phyloP scores from a whole-genome alignment of 2,329 filamentous ascomycete species.

The Fusarium clavum region DNA sequence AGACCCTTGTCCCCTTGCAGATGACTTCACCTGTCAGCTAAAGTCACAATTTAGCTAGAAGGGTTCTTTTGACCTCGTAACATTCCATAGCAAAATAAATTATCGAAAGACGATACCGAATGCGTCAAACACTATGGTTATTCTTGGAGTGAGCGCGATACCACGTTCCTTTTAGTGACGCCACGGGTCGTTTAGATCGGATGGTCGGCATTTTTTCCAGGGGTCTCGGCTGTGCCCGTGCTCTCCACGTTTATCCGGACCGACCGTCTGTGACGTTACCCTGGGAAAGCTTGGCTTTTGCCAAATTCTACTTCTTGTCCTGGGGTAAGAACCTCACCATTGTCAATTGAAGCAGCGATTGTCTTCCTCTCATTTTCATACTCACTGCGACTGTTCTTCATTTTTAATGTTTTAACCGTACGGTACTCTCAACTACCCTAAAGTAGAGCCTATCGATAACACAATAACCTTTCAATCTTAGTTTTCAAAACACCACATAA shows the following conservation, averaged over 20 bases:
- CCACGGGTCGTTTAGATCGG: constrained; percentile 10
- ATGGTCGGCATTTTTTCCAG: constrained; percentile 4
- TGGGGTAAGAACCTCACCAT: neutral
- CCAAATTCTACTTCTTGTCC: neutral
- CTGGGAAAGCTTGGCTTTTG: neutral
- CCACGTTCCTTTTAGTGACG: constrained; percentile 1
- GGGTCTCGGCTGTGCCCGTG: constrained; percentile 20
- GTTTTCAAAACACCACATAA: too few species aligned
- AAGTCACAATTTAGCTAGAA: neutral
- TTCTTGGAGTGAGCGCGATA: neutral
- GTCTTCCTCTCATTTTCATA: too few species aligned
- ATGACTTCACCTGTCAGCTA: neutral
- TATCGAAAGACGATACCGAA: constrained; percentile 13
- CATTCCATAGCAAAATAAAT: constrained; percentile 11
- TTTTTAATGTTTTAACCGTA: too few species aligned
- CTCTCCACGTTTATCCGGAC: constrained; percentile 16
- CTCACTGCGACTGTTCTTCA: too few species aligned
- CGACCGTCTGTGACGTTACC: constrained; percentile 14
- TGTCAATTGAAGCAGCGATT: too few species aligned
- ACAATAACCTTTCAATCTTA: too few species aligned
- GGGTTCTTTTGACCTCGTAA: constrained; percentile 4
- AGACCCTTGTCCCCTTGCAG: neutral
- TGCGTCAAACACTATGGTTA: constrained; percentile 1
- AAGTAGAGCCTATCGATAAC: too few species aligned
- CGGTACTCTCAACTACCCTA: too few species aligned